phyloP scores from a whole-genome alignment of 2,329 filamentous ascomycete species.

The Curvularia lunata region DNA sequence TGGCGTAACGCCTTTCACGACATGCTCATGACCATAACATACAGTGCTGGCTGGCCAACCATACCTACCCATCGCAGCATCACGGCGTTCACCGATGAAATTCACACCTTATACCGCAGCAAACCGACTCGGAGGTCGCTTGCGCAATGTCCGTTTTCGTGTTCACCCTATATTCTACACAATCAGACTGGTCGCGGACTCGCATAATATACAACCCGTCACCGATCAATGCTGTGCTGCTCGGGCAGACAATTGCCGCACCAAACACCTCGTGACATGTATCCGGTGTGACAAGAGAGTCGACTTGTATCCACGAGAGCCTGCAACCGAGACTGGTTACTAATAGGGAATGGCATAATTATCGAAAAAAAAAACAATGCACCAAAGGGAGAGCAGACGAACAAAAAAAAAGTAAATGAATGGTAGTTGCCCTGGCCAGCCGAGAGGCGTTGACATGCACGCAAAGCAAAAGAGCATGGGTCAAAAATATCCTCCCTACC shows the following conservation, averaged over 20 bases:
- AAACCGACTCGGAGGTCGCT: neutral
- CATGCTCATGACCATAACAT: neutral
- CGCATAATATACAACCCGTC: conserved; percentile 4
- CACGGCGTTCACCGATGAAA: conserved; percentile 6
- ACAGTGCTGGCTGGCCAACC: conserved; percentile 1
- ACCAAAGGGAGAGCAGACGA: neutral
- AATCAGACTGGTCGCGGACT: neutral
- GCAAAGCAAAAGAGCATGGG: neutral
- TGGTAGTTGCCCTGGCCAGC: neutral
- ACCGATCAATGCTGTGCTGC: conserved; percentile 6
- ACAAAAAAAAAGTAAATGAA: neutral
- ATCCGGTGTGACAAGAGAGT: neutral
- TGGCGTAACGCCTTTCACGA: conserved; percentile 6
- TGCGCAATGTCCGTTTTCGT: neutral
- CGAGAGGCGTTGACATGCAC: neutral
- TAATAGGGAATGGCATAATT: neutral
- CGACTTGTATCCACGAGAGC: neutral
- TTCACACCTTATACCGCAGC: conserved; percentile 1
- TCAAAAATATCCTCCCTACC: neutral
- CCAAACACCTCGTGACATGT: neutral
- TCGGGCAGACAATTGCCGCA: conserved; percentile 2
- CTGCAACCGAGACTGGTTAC: neutral
- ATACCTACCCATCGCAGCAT: neutral
- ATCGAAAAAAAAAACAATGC: neutral
- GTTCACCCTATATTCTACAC: neutral